Base-by-base conservation (phyloP, 2,329 filamentous ascomycete genomes). In the Scedosporium dehoogii region DNA sequence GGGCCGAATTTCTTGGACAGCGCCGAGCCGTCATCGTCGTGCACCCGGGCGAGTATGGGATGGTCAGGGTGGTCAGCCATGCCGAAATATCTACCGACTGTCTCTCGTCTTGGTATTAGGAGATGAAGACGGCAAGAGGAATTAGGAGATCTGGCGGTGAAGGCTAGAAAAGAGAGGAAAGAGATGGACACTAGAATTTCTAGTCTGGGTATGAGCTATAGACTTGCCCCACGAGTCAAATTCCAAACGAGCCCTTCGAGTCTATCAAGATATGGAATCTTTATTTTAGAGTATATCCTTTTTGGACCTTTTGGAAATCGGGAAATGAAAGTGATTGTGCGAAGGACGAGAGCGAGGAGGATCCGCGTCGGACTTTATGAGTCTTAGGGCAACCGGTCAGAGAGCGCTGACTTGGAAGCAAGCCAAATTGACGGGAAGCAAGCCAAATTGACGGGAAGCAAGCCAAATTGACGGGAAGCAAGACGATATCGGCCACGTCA, bases 1-100 rank as follows among this genome's bases (percentile, higher is more conserved):
- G 84, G 86, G 73, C 90, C 90, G 75, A 92, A 93, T 71, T 87
- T 90, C 64, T 84, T 80, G 68, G 86, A 85, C 69, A 94, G 79
- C 85, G 91, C 91, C 12, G 82, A 85, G 73, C 81, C 76, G 74
- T 83, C 74, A 73, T 75, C 73, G 64, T 72, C 70, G 65, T 81
- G 73, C 65, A 69, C 74, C 59, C 71, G 66, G 23, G 48, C 48
- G 4, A 61, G 59, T 55, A 55, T 9, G 23, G 51, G 51, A 23
- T 55, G 51, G 9, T 44, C 48, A 62, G 78, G 73, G 62, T 79
- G 73, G 67, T 78, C 74, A 63, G 81, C 81, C 67, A 73, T 68
- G 65, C 79, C 80, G 77, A 77, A 56, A 58, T 56, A 33, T 59
- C 18, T 58, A 38, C 33, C 33, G 33, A 38, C 27, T 46, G 38